A percentile compares a stretch with the other conserved stretches of the same genome.
Conservation (phyloP, 768 basidiomycete species). For the Leccinum incarnatum region DNA sequence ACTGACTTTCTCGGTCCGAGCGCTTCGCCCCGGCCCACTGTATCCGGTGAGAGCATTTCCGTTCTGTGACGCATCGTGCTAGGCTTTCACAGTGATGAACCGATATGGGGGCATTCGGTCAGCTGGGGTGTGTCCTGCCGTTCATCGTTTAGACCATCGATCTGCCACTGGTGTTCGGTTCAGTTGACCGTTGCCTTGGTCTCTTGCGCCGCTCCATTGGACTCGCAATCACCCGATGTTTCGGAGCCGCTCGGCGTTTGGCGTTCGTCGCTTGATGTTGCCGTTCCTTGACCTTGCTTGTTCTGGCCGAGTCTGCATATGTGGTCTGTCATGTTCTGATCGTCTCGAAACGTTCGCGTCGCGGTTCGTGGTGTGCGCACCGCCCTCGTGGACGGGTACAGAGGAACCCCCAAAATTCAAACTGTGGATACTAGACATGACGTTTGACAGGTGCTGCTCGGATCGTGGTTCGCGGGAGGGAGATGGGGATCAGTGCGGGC, state of each 20-base stretch:
- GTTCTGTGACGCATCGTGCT: background rate
- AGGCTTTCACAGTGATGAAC: slow-evolving; percentile 7
- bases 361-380: background rate
- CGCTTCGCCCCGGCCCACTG: background rate
- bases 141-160: background rate
- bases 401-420: background rate
- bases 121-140: background rate
- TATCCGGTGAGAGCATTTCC: background rate
- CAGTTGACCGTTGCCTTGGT: background rate
- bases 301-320: background rate
- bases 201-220: background rate
- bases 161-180: background rate
- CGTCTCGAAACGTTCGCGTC: background rate
- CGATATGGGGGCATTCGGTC: slow-evolving; percentile 9
- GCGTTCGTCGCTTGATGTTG: background rate
- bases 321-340: background rate
- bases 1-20: background rate
- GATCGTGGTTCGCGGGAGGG: background rate
- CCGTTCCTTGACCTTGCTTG: slow-evolving; percentile 1
- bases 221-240: background rate
- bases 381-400: background rate
- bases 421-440: background rate
- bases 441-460: background rate
- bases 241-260: background rate
- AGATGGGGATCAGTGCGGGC: background rate